Evolutionary conservation across 495 filamentous ascomycete genomes (phyloP), one percentile per base, ranked within the genome.

Genomic region (Achaetomiella virescens): DNA sequence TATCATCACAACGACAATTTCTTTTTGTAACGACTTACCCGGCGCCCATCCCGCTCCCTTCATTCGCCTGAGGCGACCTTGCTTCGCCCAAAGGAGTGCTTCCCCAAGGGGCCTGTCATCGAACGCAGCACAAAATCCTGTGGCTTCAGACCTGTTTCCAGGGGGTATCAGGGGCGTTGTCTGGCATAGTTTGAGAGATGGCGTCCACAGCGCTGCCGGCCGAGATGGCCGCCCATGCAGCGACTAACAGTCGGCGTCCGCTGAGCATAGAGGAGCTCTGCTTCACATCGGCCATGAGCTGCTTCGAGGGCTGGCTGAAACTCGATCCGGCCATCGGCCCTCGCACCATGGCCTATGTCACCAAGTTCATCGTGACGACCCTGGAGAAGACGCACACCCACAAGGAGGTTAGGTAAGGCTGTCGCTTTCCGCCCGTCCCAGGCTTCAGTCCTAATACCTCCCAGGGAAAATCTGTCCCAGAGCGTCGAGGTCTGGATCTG

Each of bases 401-500:
- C 15, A 74, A 75, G 37, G 75, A 82, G 25, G 78, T 82, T n/a
- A 73, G 80, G 73, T 80, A 64, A 40, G 35, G 17, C 17, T 10
- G 31, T 18, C 21, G 17, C 29, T 37, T 15, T 36, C 43, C 60
- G 22, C 22, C 11, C 25, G 71, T 67, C 50, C 63, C 74, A 40
- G 3, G 17, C 2, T 5, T 1, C 3, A 8, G 10, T 48, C 10
- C 53, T 63, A 36, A 66, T 37, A 21, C 4, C 0, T 5, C 14
- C 66, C 70, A 77, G 78, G 71, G 68, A 87, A 72, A 62, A 72
- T 65, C 68, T 88, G 65, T 66, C 81, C 47, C 64, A 71, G 43
- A 81, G 80, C 50, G 70, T 82, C 33, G 81, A 85, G 50, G 80
- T 88, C 49, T 91, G 87, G 87, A 79, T 85, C 58, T 85, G 84